Evolutionary conservation across 1,139 yeast species (phyloP).

Genomic region (Suhomyces ambrosiae): DNA sequence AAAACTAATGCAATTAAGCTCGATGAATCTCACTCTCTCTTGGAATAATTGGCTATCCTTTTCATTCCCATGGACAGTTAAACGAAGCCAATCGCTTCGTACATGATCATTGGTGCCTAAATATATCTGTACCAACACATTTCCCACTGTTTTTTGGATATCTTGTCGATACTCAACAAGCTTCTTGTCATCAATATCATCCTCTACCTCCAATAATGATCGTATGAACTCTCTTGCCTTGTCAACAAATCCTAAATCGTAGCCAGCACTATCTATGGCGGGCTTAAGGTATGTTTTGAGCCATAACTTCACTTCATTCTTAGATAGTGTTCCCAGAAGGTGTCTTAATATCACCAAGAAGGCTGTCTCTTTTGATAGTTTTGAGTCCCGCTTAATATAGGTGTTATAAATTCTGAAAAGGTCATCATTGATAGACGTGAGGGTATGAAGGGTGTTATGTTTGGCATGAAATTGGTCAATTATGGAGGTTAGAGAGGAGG

Average conservation of each 20-base stretch:
- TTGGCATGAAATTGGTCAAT: conserved; percentile 33
- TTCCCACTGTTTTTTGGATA: conserved; percentile 31
- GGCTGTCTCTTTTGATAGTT: conserved; percentile 38
- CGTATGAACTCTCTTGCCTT: conserved; percentile 46
- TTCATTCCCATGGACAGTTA: conserved; percentile 23
- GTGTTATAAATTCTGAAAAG: conserved; percentile 46
- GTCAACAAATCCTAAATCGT: conserved; percentile 40
- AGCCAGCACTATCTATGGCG: conserved; percentile 66
- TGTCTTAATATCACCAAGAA: conserved; percentile 50
- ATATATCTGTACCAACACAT: conserved; percentile 33
- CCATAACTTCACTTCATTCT: conserved; percentile 52
- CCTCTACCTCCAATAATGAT: conserved; percentile 29
- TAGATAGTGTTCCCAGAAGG: conserved; percentile 42
- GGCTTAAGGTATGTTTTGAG: conserved; percentile 52
- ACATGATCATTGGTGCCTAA: conserved; percentile 22
- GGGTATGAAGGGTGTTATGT: conserved; percentile 43
- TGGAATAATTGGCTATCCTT: conserved; percentile 35
- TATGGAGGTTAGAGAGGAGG: too few relatives aligned
- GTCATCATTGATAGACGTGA: conserved; percentile 51
- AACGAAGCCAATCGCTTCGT: conserved; percentile 13
- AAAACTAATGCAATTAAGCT: conserved; percentile 42
- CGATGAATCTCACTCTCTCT: conserved; percentile 54
- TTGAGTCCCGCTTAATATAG: conserved; percentile 35
- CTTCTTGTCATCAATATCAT: conserved; percentile 30
- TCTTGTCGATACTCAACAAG: conserved; percentile 24